Evolutionary conservation across 2,329 filamentous ascomycete genomes (phyloP).

Genomic region (Aspergillus floridensis): DNA sequence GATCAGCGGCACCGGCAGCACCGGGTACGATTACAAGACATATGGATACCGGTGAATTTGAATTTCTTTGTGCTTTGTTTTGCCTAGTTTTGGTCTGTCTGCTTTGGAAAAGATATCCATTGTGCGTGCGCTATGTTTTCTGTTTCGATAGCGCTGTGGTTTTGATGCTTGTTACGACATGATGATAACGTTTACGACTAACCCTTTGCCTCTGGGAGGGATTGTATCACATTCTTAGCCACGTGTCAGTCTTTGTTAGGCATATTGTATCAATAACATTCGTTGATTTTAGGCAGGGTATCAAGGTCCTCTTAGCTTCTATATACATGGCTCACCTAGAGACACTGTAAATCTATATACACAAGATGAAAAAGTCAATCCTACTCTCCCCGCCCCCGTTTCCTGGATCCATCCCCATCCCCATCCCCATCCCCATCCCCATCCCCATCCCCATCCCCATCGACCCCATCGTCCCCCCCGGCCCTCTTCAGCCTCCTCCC

Average conservation of each 20-base stretch:
- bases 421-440: background rate
- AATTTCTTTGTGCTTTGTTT: background rate
- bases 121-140: background rate
- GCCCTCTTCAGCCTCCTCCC: conserved; percentile 20
- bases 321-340: no score
- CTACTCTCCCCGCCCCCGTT: background rate
- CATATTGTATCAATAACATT: background rate
- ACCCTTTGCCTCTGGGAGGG: background rate
- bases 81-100: background rate
- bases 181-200: conserved; percentile 3
- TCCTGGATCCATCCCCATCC: background rate
- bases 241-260: background rate
- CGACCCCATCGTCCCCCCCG: conserved; percentile 3
- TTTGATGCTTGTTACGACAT: conserved; percentile 1
- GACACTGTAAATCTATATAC: no score
- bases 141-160: background rate
- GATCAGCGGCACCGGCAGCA: conserved; percentile 23
- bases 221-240: background rate
- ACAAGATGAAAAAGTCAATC: background rate
- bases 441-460: no score
- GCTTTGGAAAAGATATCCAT: conserved; percentile 1
- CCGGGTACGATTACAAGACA: conserved; percentile 27
- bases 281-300: background rate
- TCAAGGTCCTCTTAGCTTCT: background rate
- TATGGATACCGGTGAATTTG: conserved; percentile 24